Conservation (phyloP, 352 stramenopile species). For the Phytopythium chamaehyphon region DNA sequence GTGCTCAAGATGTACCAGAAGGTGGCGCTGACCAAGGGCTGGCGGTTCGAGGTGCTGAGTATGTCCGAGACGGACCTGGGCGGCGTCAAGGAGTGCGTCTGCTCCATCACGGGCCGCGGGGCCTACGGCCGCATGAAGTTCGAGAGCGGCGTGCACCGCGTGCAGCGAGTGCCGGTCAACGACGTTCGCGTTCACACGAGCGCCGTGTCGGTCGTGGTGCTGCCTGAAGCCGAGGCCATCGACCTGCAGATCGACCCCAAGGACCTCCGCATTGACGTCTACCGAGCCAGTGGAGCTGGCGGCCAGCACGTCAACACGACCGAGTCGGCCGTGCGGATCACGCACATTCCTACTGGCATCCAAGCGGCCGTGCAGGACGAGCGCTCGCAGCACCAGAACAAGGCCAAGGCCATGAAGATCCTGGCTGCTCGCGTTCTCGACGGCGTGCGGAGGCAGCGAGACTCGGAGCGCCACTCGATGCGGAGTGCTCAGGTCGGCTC, state of each 20-base stretch:
- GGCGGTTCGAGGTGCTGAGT: constrained; percentile 90
- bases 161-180: constrained; percentile 97
- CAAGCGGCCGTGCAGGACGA: constrained; percentile 91
- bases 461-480: constrained; percentile 56
- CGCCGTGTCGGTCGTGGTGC: constrained; percentile 96
- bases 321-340: constrained; percentile 95
- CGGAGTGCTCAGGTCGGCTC: constrained; percentile 91
- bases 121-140: constrained; percentile 98
- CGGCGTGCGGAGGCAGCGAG: constrained; percentile 75
- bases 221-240: constrained; percentile 88
- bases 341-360: constrained; percentile 96
- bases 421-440: constrained; percentile 95
- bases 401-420: constrained; percentile 97
- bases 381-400: constrained; percentile 97
- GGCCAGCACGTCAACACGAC: constrained; percentile 99
- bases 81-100: constrained; percentile 82
- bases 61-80: constrained; percentile 81
- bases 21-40: constrained; percentile 76
- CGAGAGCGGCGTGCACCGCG: constrained; percentile 96
- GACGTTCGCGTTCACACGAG: constrained; percentile 97
- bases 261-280: constrained; percentile 98
- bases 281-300: constrained; percentile 93
- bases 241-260: constrained; percentile 90
- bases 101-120: constrained; percentile 55
- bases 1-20: constrained; percentile 94